Base-by-base conservation (phyloP, 495 filamentous ascomycete genomes). In the Penicilliopsis zonata region DNA sequence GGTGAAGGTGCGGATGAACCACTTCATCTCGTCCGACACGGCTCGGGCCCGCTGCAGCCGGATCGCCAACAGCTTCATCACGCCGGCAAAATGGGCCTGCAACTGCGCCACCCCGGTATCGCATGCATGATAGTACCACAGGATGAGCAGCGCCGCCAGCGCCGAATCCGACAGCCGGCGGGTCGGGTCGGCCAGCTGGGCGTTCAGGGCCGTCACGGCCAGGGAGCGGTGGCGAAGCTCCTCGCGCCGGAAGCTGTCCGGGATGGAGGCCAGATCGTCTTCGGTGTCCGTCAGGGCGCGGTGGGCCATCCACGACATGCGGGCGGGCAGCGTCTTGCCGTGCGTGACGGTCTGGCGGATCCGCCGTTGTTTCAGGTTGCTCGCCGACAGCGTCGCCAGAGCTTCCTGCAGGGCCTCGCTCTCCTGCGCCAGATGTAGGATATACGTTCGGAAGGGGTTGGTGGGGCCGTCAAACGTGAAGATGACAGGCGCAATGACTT, bases 1-100 rank as follows among this genome's bases (percentile, higher is more conserved):
- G 10, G 86, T 90, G 47, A 95, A 95, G 47, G 94, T 76, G n/a
- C 84, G 78, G 38, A 93, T 85, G 63, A 94, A 86, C 88, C 88
- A 96, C 25, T 75, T 78, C 18, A 83, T 74, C 33, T 85, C 80
- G 13, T 69, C 63, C 10, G 76, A 72, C 24, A 76, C 63, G 12
- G 69, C 52, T 18, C 69, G 72, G 15, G 74, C 72, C 40, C 51
- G 54, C 35, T 61, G 56, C 38, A 80, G 69, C 33, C 87, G 72
- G 58, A 96, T 76, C 8, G 78, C 71, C 8, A 95, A 73, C 30
- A 96, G 75, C 62, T 90, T 88, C 51, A 87, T 90, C 31, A 94
- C 88, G 1, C 88, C 87, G 1, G 86, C 85, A 43, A 96, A 87
- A 47, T 94, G 88, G 0, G 85, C 88, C 34, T 85, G 80, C 58